phyloP scores from a whole-genome alignment of 306 rosid genomes.

The Lagenaria siceraria region DNA sequence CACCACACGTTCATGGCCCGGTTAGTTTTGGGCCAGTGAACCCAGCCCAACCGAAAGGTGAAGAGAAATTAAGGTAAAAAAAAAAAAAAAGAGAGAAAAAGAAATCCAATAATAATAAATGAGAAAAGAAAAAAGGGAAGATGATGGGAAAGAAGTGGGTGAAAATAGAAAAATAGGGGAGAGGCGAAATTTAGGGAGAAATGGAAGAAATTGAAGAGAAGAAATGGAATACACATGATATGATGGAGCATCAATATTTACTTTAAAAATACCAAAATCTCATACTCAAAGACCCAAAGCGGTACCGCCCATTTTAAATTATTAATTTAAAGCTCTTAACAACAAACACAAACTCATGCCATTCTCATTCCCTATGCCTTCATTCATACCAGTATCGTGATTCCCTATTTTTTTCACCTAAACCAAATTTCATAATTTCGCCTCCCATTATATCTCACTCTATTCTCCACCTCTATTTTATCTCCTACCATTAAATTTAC shows the following conservation, averaged over 20 bases:
- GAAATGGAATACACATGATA: neutral
- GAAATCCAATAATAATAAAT: too few relatives aligned
- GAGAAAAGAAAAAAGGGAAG: neutral
- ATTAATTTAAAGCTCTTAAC: too few relatives aligned
- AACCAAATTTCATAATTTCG: neutral
- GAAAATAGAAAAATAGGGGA: neutral
- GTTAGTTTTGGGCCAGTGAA: neutral
- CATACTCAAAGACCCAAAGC: neutral
- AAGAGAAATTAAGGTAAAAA: neutral
- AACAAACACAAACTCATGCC: neutral
- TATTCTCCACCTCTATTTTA: neutral
- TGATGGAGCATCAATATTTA: neutral
- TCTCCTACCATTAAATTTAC: neutral
- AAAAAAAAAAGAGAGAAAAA: too few relatives aligned
- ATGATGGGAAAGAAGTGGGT: neutral
- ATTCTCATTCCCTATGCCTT: neutral
- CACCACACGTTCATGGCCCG: neutral
- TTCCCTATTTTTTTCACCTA: neutral
- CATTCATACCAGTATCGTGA: neutral
- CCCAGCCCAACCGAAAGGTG: neutral
- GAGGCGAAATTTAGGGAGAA: neutral
- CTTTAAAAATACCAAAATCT: neutral
- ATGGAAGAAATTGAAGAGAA: too few relatives aligned
- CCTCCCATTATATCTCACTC: too few relatives aligned
- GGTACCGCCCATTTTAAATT: neutral